Percentiles rank a stretch among this genome's conserved stretches.
Evolutionary conservation across 2,329 filamentous ascomycete species (phyloP).

Genomic region (Hypocreales sp.): DNA sequence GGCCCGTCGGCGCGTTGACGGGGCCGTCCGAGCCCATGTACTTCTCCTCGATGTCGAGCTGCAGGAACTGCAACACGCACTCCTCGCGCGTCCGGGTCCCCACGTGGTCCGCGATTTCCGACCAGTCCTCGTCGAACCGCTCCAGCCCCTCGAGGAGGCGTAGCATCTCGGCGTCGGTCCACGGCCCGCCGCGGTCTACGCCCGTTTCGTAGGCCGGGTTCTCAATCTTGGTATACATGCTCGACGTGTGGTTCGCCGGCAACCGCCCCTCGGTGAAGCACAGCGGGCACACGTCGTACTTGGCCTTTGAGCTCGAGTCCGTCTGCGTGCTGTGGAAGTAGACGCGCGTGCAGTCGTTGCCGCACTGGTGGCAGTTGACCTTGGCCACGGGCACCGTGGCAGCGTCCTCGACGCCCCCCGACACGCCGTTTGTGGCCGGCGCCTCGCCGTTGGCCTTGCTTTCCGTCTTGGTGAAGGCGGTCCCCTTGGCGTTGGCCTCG

Average conservation of each 20-base stretch:
- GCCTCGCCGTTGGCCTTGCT: slow-evolving; percentile 64
- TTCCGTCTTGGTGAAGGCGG: slow-evolving; percentile 53
- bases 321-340: slow-evolving; percentile 44
- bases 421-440: slow-evolving; percentile 47
- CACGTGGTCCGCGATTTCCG: slow-evolving; percentile 81
- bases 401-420: slow-evolving; percentile 40
- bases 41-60: slow-evolving; percentile 94
- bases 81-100: slow-evolving; percentile 85
- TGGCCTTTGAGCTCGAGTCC: slow-evolving; percentile 47
- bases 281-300: slow-evolving; percentile 80
- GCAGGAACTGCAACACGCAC: slow-evolving; percentile 90
- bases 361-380: slow-evolving; percentile 80
- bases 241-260: slow-evolving; percentile 60
- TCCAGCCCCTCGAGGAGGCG: slow-evolving; percentile 82
- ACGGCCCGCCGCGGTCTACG: slow-evolving; percentile 73
- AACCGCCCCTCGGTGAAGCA: slow-evolving; percentile 79
- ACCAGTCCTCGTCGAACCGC: slow-evolving; percentile 91
- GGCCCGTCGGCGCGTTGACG: slow-evolving; percentile 36
- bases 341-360: slow-evolving; percentile 65
- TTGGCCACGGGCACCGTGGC: slow-evolving; percentile 51
- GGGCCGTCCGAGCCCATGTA: slow-evolving; percentile 65
- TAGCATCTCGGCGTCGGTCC: slow-evolving; percentile 84
- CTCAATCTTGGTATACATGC: slow-evolving; percentile 78
- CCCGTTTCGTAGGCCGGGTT: slow-evolving; percentile 68
- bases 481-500: slow-evolving; percentile 70